Evolutionary conservation across 768 basidiomycete genomes (phyloP), one percentile per base, ranked within the genome.

Genomic region (Crucibulum laeve): DNA sequence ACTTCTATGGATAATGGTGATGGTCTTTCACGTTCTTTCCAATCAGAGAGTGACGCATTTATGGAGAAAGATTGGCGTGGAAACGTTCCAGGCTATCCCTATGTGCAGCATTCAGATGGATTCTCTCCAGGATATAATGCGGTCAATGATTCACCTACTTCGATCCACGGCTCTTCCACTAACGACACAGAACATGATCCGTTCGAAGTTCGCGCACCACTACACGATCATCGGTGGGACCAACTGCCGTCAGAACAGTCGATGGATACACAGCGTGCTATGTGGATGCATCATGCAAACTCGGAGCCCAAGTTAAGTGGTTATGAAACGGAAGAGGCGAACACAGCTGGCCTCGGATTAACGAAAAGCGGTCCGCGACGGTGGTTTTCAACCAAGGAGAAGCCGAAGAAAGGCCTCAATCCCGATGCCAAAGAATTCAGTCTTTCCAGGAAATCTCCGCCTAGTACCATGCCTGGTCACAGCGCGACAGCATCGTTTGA

Each of bases 361-460:
- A 8, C 7, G 7, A 36, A 11, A 11, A 36, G 10, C 50, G 60
- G 68, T 38, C 62, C 68, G 26, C 64, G 71, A 25, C 68, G 75
- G 30, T 77, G 75, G 76, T 74, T 73, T 56, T 69, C 69, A 37
- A 50, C 64, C 19, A 70, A 68, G 40, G 72, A 71, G 44, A 79
- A 71, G 56, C 64, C 74, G 45, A 79, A 70, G 67, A 85, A 77
- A 56, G 79, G 82, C 5, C 73, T 92, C 46, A 92, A 92, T 61
- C 90, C 90, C 1, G 86, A 85, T 60, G 90, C 90, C 42, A 89
- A 91, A 57, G 88, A 80, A 43, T 92, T 92, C 68, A 82, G 72
- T 55, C 68, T 86, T 39, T 63, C 68, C 25, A 64, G 52, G 42
- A 65, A 61, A 47, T 43, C 59, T 21, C 36, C 55, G 24, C 44